Evolutionary conservation across 2,329 filamentous ascomycete species (phyloP).

Genomic region (Clarireedia homoeocarpa): DNA sequence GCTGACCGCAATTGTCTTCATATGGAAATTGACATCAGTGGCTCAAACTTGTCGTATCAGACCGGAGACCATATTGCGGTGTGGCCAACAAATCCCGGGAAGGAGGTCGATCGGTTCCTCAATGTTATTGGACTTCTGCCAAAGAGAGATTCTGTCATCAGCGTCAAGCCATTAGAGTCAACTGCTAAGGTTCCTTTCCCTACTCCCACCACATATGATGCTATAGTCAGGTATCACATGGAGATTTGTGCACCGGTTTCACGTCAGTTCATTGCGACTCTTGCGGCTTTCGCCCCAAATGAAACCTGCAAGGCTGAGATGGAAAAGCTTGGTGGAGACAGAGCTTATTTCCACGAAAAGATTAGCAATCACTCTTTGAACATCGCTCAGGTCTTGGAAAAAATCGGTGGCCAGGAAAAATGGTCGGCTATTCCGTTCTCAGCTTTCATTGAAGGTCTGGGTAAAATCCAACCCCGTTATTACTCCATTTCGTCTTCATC

Average conservation of each 20-base stretch:
- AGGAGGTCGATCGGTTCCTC: constrained; percentile 86
- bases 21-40: constrained; percentile 86
- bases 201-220: constrained; percentile 92
- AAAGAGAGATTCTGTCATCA: constrained; percentile 77
- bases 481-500: constrained; percentile 99
- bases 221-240: constrained; percentile 88
- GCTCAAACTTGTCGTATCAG: constrained; percentile 85
- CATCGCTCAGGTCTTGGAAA: constrained; percentile 75
- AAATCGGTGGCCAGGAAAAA: constrained; percentile 61
- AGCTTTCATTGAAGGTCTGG: constrained; percentile 84
- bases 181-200: constrained; percentile 98
- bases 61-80: constrained; percentile 96
- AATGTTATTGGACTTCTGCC: constrained; percentile 65
- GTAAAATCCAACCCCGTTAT: constrained; percentile 94
- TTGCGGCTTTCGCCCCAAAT: constrained; percentile 83
- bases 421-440: constrained; percentile 90
- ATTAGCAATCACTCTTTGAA: constrained; percentile 77
- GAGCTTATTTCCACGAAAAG: constrained; percentile 89
- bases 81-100: constrained; percentile 93
- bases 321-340: constrained; percentile 81
- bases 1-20: constrained; percentile 93
- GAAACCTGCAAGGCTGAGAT: constrained; percentile 82
- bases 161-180: constrained; percentile 83
- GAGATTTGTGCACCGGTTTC: constrained; percentile 94
- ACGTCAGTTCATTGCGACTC: constrained; percentile 82